These are phyloP conservation scores for Zizania latifolia DNA, from an alignment of 176 grass and related monocot species.

Conservation along the genomic window DNA sequence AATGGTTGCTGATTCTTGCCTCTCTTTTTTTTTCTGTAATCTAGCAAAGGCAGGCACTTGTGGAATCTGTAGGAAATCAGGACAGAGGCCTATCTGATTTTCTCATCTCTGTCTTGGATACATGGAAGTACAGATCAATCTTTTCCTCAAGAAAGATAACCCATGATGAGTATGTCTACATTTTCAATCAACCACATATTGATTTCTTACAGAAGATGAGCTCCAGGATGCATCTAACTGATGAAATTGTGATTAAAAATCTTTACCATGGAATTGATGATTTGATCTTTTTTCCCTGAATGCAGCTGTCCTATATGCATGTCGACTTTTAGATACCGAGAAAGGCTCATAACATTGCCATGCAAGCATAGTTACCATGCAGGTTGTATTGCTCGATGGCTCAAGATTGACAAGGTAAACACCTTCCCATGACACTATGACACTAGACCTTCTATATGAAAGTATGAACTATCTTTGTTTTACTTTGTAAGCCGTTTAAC, in stretches of 20 bases:
- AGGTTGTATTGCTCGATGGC: conserved; percentile 53
- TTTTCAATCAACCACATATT: background rate
- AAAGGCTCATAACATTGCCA: conserved; percentile 63
- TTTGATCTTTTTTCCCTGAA: background rate
- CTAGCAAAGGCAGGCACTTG: conserved; percentile 60
- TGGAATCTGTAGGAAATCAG: conserved; percentile 62
- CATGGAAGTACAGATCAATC: conserved; percentile 58
- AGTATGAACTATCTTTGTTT: background rate
- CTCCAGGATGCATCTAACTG: background rate
- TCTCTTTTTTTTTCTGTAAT: background rate
- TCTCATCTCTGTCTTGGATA: conserved; percentile 48
- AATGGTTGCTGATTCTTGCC: conserved; percentile 10
- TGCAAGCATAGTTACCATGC: conserved; percentile 74
- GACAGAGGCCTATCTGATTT: conserved; percentile 67
- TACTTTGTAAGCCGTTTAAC: no score
- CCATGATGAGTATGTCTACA: conserved; percentile 48
- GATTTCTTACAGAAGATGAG: background rate
- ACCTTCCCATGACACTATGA: background rate
- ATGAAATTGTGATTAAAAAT: background rate
- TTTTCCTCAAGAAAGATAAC: conserved; percentile 59
- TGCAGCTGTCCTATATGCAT: conserved; percentile 80
- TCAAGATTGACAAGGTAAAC: conserved; percentile 76
- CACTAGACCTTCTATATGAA: background rate
- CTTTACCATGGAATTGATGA: conserved; percentile 2
- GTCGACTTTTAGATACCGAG: conserved; percentile 42